A percentile compares a stretch with the other conserved stretches of the same genome.
These are phyloP conservation scores for Chionographis japonica DNA, from an alignment of 106 monocot species.

Conservation along the genomic window DNA sequence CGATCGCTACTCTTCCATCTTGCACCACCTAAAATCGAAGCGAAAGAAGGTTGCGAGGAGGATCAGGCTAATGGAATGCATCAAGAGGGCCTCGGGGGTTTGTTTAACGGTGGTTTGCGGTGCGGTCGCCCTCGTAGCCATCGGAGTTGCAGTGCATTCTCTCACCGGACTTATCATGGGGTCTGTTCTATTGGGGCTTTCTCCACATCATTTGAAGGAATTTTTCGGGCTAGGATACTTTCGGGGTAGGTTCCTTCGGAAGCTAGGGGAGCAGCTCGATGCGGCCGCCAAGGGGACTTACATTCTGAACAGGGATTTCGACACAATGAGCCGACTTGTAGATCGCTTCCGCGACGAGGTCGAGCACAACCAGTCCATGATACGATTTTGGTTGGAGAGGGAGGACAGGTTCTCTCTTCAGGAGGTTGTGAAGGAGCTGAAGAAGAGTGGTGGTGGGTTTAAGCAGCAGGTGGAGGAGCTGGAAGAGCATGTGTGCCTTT, in stretches of 20 bases:
- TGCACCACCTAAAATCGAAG: slow-evolving; percentile 11
- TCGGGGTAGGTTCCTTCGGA: slow-evolving; percentile 9
- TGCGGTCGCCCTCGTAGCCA: slow-evolving; percentile 8
- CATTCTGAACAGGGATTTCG: slow-evolving; percentile 29
- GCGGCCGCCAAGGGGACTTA: slow-evolving; percentile 31
- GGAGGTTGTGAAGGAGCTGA: slow-evolving; percentile 35
- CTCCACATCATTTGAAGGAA: slow-evolving; percentile 13
- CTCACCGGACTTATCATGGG: slow-evolving; percentile 13
- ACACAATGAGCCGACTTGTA: slow-evolving; percentile 34
- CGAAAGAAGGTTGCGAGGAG: slow-evolving; percentile 15
- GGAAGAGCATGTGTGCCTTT: slow-evolving; percentile 42
- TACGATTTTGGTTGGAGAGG: slow-evolving; percentile 24
- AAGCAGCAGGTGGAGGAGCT: slow-evolving; percentile 35
- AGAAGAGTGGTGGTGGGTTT: slow-evolving; percentile 9
- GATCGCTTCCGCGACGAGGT: slow-evolving; percentile 14
- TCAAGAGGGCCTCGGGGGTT: slow-evolving; percentile 13
- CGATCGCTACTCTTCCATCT: not conserved
- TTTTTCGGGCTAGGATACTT: not conserved
- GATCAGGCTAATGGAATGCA: slow-evolving; percentile 7
- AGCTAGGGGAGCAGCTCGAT: slow-evolving; percentile 19
- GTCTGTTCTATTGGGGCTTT: slow-evolving; percentile 1
- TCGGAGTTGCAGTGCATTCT: slow-evolving; percentile 21
- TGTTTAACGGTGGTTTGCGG: slow-evolving; percentile 18
- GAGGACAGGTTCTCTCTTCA: slow-evolving; percentile 15
- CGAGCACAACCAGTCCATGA: slow-evolving; percentile 22